Conservation (phyloP, 371 early-diverging fungal species). For the Chytridium lagenaria region DNA sequence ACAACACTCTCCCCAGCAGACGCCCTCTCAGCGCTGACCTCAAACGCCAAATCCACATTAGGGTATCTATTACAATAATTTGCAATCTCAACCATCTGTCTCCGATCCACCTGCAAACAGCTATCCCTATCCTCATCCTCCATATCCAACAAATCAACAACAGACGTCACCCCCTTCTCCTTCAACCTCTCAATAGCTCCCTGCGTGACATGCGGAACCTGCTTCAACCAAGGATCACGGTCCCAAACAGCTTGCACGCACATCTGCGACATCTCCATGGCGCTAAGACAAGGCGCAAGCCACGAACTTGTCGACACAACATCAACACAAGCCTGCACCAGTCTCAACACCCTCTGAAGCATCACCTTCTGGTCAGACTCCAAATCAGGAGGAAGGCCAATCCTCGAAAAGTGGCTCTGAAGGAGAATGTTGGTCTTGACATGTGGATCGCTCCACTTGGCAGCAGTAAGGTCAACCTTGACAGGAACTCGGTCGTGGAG, state of each 20-base stretch:
- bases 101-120: conserved; percentile 61
- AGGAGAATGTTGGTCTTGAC: conserved; percentile 89
- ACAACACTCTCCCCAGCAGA: conserved; percentile 63
- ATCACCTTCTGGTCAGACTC: conserved; percentile 84
- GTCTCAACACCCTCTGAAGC: conserved; percentile 73
- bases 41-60: conserved; percentile 81
- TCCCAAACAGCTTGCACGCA: conserved; percentile 97
- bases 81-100: conserved; percentile 78
- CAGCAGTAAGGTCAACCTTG: conserved; percentile 58
- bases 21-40: conserved; percentile 60
- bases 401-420: conserved; percentile 93
- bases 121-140: conserved; percentile 85
- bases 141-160: conserved; percentile 94
- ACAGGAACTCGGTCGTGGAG: conserved; percentile 84
- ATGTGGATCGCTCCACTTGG: conserved; percentile 78
- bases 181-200: conserved; percentile 74
- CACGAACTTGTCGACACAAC: conserved; percentile 92
- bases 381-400: conserved; percentile 88
- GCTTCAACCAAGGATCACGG: conserved; percentile 86
- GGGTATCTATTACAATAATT: conserved; percentile 93
- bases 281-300: conserved; percentile 86
- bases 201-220: conserved; percentile 84
- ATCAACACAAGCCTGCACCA: conserved; percentile 95
- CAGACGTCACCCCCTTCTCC: conserved; percentile 71
- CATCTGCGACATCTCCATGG: conserved; percentile 98